Percentiles rank a stretch among this genome's conserved stretches.
These are phyloP conservation scores for Glomus cerebriforme DNA, from an alignment of 192 early-diverging fungal species.

Conservation along the genomic window DNA sequence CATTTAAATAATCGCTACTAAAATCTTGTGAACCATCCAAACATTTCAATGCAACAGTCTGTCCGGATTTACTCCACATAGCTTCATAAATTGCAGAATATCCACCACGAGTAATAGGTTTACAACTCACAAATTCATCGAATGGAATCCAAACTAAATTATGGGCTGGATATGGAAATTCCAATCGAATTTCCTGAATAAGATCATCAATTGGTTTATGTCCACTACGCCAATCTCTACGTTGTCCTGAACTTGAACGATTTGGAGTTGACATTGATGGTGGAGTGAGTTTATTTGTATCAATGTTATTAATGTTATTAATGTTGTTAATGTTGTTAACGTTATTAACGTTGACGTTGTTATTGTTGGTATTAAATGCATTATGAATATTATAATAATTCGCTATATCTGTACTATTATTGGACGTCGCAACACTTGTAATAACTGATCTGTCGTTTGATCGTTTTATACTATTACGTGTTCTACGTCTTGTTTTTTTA, in stretches of 20 bases:
- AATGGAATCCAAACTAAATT: slow-evolving; percentile 30
- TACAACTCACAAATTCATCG: slow-evolving; percentile 11
- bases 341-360: too few relatives aligned
- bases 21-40: slow-evolving; percentile 38
- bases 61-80: slow-evolving; percentile 7
- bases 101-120: slow-evolving; percentile 39
- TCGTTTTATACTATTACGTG: neutral
- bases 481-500: neutral
- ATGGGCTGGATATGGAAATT: slow-evolving; percentile 22
- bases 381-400: neutral
- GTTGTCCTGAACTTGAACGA: slow-evolving; percentile 6
- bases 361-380: too few relatives aligned
- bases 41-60: slow-evolving; percentile 34
- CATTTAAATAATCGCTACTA: slow-evolving; percentile 37
- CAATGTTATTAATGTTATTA: neutral
- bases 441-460: neutral
- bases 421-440: too few relatives aligned
- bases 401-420: neutral
- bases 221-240: slow-evolving; percentile 28
- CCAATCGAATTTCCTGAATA: slow-evolving; percentile 25
- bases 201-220: slow-evolving; percentile 21
- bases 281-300: neutral
- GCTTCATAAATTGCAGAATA: slow-evolving; percentile 42
- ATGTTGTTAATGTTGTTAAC: neutral
- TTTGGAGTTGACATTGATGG: neutral